phyloP scores from a whole-genome alignment of 345 rosid species.

The Eucalyptus regnans region DNA sequence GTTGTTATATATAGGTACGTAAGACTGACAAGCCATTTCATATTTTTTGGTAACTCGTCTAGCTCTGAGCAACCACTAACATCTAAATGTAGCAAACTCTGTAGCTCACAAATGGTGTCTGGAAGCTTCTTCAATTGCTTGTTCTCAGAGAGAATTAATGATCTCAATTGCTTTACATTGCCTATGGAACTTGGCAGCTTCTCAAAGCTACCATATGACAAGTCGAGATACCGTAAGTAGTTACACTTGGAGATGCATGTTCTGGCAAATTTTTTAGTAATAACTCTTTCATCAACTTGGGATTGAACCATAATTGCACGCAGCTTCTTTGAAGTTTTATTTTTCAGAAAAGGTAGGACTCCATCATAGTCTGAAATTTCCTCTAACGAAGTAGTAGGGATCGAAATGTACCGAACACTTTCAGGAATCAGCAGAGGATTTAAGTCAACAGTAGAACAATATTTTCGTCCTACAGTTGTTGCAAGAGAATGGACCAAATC shows the following conservation, averaged over 20 bases:
- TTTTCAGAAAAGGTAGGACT: not conserved
- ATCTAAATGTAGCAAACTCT: not conserved
- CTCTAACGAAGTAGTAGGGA: rapidly evolving
- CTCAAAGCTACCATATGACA: not conserved
- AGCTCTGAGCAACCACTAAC: not conserved
- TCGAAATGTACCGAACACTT: not conserved
- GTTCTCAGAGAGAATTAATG: rapidly evolving
- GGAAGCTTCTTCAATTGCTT: not conserved
- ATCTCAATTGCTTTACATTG: not conserved
- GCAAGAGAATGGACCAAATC: not conserved
- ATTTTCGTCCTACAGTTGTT: not conserved
- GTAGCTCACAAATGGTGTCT: not conserved
- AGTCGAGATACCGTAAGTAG: not conserved
- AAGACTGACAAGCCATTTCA: not conserved
- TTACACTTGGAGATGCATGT: not conserved
- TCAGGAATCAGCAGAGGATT: rapidly evolving
- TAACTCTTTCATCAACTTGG: not conserved
- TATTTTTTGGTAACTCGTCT: not conserved
- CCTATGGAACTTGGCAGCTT: not conserved
- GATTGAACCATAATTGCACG: not conserved
- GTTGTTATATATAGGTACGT: not conserved
- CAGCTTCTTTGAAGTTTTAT: not conserved
- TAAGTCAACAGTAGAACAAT: not conserved
- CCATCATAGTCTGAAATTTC: not conserved
- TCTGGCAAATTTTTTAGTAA: not conserved